Conservation (phyloP, 1,284 basidiomycete species). For the Ceratobasidium sp. region DNA sequence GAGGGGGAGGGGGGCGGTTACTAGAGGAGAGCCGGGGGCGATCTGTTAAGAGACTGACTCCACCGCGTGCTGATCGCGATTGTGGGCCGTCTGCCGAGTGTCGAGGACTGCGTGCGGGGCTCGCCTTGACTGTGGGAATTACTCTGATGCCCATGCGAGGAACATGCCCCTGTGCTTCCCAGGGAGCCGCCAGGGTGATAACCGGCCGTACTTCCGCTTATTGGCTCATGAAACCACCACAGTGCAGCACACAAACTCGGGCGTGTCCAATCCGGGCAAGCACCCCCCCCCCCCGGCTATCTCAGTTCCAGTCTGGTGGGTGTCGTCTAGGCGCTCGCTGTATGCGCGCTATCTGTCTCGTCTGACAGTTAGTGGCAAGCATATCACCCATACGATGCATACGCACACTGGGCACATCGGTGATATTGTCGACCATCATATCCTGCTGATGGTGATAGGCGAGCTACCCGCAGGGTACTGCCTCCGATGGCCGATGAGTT, state of each 20-base stretch:
- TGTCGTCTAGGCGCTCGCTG: not conserved
- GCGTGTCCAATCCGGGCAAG: not conserved
- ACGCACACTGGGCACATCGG: not conserved
- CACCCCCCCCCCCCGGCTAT: not conserved
- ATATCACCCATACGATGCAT: not conserved
- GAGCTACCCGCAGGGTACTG: not conserved
- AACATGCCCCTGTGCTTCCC: conserved; percentile 18
- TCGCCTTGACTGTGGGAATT: conserved; percentile 44
- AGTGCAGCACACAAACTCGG: too few species aligned
- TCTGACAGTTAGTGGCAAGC: not conserved
- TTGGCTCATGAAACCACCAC: not conserved
- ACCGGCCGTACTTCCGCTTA: conserved; percentile 18
- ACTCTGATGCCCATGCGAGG: conserved; percentile 12
- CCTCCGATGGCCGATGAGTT: conserved; percentile 38
- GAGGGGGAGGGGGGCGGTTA: conserved; percentile 41
- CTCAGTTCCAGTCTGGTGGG: conserved; percentile 6
- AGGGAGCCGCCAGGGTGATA: conserved; percentile 32
- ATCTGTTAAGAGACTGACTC: conserved; percentile 38
- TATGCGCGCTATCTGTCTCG: not conserved
- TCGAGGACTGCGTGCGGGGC: conserved; percentile 31
- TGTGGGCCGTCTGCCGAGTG: conserved; percentile 17
- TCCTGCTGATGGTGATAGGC: not conserved
- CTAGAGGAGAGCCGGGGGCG: conserved; percentile 44
- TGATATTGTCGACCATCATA: not conserved
- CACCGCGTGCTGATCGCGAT: conserved; percentile 2